These are phyloP conservation scores for Eragrostis curvula DNA, from an alignment of 176 grass and related monocot species.

Conservation along the genomic window DNA sequence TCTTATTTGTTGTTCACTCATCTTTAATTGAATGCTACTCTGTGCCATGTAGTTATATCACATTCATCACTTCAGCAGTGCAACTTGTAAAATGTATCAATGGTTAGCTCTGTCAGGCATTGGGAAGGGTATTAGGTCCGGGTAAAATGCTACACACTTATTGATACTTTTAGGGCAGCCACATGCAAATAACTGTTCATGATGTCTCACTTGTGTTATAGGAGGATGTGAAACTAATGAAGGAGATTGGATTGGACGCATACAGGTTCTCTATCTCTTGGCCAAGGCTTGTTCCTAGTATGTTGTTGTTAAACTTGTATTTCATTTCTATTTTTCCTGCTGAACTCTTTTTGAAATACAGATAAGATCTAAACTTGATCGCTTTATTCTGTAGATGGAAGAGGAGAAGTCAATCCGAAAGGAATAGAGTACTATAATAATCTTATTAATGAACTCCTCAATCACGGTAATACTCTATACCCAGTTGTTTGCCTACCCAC, in stretches of 20 bases:
- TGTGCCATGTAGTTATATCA: neutral
- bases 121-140: neutral
- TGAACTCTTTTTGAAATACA: constrained; percentile 12
- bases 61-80: too few relatives aligned
- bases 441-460: constrained; percentile 52
- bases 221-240: constrained; percentile 61
- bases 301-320: neutral
- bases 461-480: constrained; percentile 34
- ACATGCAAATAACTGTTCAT: neutral
- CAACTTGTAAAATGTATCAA: neutral
- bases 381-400: constrained; percentile 42
- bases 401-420: constrained; percentile 60
- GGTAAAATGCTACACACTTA: neutral
- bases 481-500: neutral
- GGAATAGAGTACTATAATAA: constrained; percentile 59
- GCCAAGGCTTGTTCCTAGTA: constrained; percentile 63
- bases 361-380: neutral
- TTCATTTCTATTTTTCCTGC: neutral
- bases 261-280: constrained; percentile 69
- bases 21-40: neutral
- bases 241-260: constrained; percentile 48
- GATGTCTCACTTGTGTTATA: constrained; percentile 30
- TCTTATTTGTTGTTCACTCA: neutral
- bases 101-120: neutral
- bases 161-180: neutral